Conservation (phyloP, 140 eudicot species). For the Erigeron philadelphicus region DNA sequence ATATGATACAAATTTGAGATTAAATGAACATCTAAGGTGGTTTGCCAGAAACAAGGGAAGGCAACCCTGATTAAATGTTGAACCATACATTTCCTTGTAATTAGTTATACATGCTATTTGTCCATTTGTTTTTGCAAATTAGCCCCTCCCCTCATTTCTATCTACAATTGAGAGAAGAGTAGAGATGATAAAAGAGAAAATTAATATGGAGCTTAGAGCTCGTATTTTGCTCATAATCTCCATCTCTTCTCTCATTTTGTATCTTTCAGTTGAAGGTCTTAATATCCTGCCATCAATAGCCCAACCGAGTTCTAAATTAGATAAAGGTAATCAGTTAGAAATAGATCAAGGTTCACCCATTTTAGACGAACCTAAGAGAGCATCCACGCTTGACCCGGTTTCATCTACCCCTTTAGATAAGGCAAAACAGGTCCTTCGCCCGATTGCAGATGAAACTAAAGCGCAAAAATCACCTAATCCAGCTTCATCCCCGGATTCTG, state of each 20-base stretch:
- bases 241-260: conserved; percentile 41
- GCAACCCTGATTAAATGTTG: conserved; percentile 23
- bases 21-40: neutral
- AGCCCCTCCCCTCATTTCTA: conserved; percentile 24
- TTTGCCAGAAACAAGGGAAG: conserved; percentile 26
- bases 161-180: conserved; percentile 30
- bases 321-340: neutral
- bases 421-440: neutral
- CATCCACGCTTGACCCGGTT: neutral
- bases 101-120: conserved; percentile 1
- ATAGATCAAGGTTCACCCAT: conserved; percentile 18
- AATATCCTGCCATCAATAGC: conserved; percentile 32
- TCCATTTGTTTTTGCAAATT: conserved; percentile 15
- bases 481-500: neutral
- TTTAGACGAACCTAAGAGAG: conserved; percentile 16
- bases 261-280: conserved; percentile 31
- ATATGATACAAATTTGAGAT: neutral
- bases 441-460: neutral
- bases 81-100: conserved; percentile 17
- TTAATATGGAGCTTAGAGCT: conserved; percentile 31
- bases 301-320: conserved; percentile 16
- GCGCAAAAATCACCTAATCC: neutral
- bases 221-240: conserved; percentile 31
- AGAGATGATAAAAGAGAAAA: conserved; percentile 30
- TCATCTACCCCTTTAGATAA: conserved; percentile 1